These are phyloP conservation scores for Mortierella sp. DNA, from an alignment of 371 early-diverging fungal genomes.

Conservation along the genomic window DNA sequence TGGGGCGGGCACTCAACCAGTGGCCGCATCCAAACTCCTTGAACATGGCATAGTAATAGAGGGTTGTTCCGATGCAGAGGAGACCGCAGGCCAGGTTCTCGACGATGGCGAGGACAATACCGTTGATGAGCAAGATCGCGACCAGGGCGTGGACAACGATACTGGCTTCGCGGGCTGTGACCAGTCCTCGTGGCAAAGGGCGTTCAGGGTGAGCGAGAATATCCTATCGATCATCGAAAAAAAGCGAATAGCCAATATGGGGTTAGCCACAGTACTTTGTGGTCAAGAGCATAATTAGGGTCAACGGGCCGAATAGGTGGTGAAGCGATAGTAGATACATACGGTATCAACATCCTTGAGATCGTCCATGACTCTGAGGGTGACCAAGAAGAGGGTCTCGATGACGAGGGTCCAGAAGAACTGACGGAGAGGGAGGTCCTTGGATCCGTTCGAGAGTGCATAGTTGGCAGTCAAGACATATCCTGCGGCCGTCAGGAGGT, in stretches of 20 bases:
- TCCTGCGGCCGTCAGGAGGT: conserved; percentile 54
- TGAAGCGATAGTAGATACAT: not conserved
- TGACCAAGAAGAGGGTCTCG: conserved; percentile 47
- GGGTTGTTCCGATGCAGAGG: conserved; percentile 50
- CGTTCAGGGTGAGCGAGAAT: conserved; percentile 58
- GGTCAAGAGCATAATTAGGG: not conserved
- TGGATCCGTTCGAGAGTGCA: conserved; percentile 38
- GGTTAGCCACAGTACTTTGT: not conserved
- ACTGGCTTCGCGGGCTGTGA: conserved; percentile 55
- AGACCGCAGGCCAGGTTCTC: conserved; percentile 52
- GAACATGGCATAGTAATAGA: conserved; percentile 57
- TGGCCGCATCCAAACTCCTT: conserved; percentile 57
- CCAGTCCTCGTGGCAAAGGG: conserved; percentile 51
- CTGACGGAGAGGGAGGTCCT: conserved; percentile 31
- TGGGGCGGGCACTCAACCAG: conserved; percentile 56
- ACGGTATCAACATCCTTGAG: conserved; percentile 56
- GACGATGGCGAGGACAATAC: conserved; percentile 42
- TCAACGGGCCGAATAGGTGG: not conserved
- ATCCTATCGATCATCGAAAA: conserved; percentile 22
- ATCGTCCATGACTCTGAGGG: conserved; percentile 57
- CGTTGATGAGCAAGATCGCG: conserved; percentile 38
- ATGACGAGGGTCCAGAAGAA: conserved; percentile 50
- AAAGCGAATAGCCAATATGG: not conserved
- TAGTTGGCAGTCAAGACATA: conserved; percentile 53
- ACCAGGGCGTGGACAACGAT: conserved; percentile 49